Conservation (phyloP, 305 asterid species). For the Nicotiana rustica region DNA sequence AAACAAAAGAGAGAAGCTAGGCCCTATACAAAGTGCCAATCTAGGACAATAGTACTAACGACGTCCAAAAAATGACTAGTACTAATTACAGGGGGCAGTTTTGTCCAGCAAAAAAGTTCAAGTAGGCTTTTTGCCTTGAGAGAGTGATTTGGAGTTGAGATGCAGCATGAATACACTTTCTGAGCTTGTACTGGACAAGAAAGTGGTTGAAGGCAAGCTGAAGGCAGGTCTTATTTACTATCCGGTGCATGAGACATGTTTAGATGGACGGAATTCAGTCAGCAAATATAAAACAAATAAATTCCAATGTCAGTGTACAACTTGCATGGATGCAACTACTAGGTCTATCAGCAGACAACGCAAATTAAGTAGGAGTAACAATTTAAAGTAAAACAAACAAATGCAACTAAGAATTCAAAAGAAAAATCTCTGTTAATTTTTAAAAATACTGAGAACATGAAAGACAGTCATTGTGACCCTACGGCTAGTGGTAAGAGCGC, state of each 20-base stretch:
- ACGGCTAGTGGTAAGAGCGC: no score
- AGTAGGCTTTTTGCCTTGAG: no score
- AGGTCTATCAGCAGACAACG: background rate
- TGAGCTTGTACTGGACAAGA: background rate
- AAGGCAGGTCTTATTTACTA: background rate
- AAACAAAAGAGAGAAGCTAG: no score
- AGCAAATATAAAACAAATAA: slow-evolving; percentile 12
- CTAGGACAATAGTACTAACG: no score
- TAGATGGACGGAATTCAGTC: background rate
- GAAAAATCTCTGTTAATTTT: background rate
- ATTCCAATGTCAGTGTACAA: background rate
- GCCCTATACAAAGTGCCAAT: no score
- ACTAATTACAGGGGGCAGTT: no score
- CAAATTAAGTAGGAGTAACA: background rate
- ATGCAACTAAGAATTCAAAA: background rate
- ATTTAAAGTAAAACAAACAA: background rate
- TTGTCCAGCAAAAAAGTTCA: no score
- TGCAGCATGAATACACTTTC: background rate
- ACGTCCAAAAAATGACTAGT: no score
- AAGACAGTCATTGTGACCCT: background rate
- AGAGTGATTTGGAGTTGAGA: no score
- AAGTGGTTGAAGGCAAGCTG: background rate
- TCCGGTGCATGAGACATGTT: no score
- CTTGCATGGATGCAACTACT: background rate
- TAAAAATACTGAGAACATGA: background rate